Evolutionary conservation across 2,329 filamentous ascomycete genomes (phyloP).

Genomic region (Microsporum ferrugineum): DNA sequence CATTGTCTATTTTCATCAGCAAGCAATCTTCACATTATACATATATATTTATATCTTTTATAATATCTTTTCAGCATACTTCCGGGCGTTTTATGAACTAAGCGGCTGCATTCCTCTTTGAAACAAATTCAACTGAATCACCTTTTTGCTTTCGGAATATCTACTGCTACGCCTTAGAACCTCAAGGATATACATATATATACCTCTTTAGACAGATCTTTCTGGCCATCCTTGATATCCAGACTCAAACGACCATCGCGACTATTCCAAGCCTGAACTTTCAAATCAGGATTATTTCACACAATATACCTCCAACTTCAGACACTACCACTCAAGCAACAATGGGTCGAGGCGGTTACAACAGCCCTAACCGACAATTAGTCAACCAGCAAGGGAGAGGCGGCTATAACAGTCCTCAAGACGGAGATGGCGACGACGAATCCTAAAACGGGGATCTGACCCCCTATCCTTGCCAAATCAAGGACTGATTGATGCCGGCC

Average conservation of each 20-base stretch:
- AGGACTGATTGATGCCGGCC: constrained; percentile 7
- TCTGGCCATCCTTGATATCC: background rate
- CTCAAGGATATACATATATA: background rate
- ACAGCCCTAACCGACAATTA: constrained; percentile 17
- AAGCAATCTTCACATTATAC: background rate
- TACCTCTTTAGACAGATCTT: background rate
- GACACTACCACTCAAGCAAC: constrained; percentile 4
- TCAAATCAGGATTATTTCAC: background rate
- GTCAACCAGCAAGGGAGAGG: constrained; percentile 21
- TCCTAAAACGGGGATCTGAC: constrained; percentile 6
- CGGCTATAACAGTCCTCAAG: constrained; percentile 24
- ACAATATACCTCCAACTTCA: background rate
- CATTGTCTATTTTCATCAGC: background rate
- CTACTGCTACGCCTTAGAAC: background rate
- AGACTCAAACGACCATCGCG: background rate
- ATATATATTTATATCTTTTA: background rate
- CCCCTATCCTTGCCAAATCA: constrained; percentile 1
- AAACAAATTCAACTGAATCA: background rate
- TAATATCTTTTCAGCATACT: background rate
- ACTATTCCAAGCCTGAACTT: background rate
- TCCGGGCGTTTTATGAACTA: background rate
- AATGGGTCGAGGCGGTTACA: constrained; percentile 30
- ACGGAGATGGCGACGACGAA: constrained; percentile 14
- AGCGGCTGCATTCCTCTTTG: background rate
- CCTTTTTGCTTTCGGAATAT: background rate